Evolutionary conservation across 148 eudicot genomes (phyloP).

Genomic region (Limonium bicolor): DNA sequence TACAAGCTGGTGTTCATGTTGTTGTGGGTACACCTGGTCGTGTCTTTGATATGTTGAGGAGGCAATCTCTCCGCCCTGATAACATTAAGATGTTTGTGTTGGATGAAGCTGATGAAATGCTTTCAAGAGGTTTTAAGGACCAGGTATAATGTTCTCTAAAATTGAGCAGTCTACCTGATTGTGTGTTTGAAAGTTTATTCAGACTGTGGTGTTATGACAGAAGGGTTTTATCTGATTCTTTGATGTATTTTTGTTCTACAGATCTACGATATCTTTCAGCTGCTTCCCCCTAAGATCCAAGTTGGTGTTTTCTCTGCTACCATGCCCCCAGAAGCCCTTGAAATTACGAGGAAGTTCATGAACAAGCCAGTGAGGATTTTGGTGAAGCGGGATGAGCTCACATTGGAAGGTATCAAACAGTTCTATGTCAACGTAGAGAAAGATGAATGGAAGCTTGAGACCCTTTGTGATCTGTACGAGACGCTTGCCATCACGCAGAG

Average conservation of each 20-base stretch:
- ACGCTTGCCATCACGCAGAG: conserved; percentile 40
- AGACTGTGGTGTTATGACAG: neutral
- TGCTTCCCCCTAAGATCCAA: conserved; percentile 30
- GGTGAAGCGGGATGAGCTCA: conserved; percentile 40
- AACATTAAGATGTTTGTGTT: conserved; percentile 29
- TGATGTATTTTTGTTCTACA: conserved; percentile 1
- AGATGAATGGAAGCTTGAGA: conserved; percentile 44
- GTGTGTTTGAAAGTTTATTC: neutral
- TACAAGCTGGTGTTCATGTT: conserved; percentile 32
- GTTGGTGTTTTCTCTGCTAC: conserved; percentile 43
- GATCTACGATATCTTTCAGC: conserved; percentile 40
- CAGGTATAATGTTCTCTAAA: conserved; percentile 16
- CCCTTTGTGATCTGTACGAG: conserved; percentile 37
- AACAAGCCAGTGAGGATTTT: conserved; percentile 34
- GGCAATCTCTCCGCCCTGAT: conserved; percentile 25
- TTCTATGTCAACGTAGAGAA: conserved; percentile 31
- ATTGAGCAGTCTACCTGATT: neutral
- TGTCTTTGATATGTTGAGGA: conserved; percentile 33
- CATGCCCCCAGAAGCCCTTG: conserved; percentile 46
- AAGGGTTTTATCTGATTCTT: neutral
- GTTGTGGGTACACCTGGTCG: conserved; percentile 47
- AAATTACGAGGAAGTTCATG: conserved; percentile 38
- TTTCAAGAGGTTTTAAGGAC: conserved; percentile 38
- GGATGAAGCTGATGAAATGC: conserved; percentile 46
- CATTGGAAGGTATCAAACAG: conserved; percentile 39